Conservation (phyloP, 225 moss, liverwort and hornwort genomes). For the Polytrichum formosum region DNA sequence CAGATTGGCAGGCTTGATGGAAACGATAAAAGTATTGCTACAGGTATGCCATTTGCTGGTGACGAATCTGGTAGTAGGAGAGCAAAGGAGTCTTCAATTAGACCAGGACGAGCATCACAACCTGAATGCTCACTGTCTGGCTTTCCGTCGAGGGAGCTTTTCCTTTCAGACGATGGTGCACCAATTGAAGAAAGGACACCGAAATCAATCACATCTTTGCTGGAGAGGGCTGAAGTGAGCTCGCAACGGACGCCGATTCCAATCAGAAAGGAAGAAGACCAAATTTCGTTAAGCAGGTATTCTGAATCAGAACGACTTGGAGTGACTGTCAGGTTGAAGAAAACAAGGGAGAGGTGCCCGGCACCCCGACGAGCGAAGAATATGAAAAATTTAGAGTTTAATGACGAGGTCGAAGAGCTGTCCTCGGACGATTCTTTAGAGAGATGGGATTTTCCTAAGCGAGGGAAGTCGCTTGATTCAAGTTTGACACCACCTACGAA, state of each 20-base stretch:
- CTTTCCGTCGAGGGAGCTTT: background rate
- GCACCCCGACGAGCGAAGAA: conserved; percentile 11
- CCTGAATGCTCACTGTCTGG: background rate
- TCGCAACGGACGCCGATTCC: conserved; percentile 15
- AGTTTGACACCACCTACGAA: conserved; percentile 9
- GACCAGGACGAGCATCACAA: background rate
- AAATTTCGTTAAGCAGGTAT: conserved; percentile 24
- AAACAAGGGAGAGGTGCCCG: conserved; percentile 13
- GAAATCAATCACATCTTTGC: background rate
- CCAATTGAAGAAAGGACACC: conserved; percentile 4
- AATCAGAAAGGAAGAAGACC: conserved; percentile 9
- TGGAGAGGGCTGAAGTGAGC: conserved; percentile 15
- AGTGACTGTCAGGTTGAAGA: conserved; percentile 16
- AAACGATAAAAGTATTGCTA: conserved; percentile 9
- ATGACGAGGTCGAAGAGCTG: conserved; percentile 41
- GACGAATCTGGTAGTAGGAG: too few relatives aligned
- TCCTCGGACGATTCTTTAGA: conserved; percentile 49
- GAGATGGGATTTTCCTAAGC: conserved; percentile 7
- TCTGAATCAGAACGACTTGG: conserved; percentile 22
- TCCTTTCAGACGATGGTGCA: conserved; percentile 9
- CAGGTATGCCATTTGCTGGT: conserved; percentile 15
- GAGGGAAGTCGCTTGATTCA: conserved; percentile 10
- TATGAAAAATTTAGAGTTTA: conserved; percentile 12
- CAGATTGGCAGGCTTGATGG: conserved; percentile 17
- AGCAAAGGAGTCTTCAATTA: background rate